Evolutionary conservation across 768 basidiomycete genomes (phyloP).

Genomic region (Pluteus cervinus): DNA sequence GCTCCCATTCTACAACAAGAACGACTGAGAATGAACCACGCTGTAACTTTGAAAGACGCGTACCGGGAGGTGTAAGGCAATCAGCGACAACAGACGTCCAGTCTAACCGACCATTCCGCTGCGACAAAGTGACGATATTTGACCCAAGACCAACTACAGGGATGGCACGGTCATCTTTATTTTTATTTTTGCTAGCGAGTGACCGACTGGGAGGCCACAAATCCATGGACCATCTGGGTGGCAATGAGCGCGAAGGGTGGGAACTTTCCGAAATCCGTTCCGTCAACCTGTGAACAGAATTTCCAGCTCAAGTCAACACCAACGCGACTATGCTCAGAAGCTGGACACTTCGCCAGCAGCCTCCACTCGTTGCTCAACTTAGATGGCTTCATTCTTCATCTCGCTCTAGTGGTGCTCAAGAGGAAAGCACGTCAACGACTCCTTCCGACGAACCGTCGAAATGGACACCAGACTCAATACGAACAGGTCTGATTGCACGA

Average conservation of each 20-base stretch:
- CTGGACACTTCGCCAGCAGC: conserved; percentile 38
- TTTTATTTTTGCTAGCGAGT: conserved; percentile 18
- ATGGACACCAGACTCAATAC: conserved; percentile 82
- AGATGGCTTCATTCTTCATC: too few relatives aligned
- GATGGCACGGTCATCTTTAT: conserved; percentile 17
- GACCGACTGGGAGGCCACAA: conserved; percentile 45
- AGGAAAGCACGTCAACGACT: conserved; percentile 15
- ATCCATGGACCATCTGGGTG: conserved; percentile 68
- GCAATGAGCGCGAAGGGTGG: conserved; percentile 2
- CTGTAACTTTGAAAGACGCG: conserved; percentile 6
- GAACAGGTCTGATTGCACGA: conserved; percentile 89
- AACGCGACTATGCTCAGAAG: conserved; percentile 43
- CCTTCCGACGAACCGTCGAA: conserved; percentile 32
- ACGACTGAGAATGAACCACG: too few relatives aligned
- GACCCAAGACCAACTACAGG: conserved; percentile 55
- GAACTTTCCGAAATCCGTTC: conserved; percentile 1
- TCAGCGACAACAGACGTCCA: conserved; percentile 44
- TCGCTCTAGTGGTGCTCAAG: too few relatives aligned
- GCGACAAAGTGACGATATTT: conserved; percentile 49
- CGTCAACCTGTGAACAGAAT: conserved; percentile 8
- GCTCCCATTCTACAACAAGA: conserved; percentile 1
- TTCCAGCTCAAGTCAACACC: conserved; percentile 21
- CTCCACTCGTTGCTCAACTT: conserved; percentile 21
- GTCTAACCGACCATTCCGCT: conserved; percentile 35
- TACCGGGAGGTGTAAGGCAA: conserved; percentile 5